phyloP scores from a whole-genome alignment of 2,329 filamentous ascomycete species.

The Zasmidium angulare region DNA sequence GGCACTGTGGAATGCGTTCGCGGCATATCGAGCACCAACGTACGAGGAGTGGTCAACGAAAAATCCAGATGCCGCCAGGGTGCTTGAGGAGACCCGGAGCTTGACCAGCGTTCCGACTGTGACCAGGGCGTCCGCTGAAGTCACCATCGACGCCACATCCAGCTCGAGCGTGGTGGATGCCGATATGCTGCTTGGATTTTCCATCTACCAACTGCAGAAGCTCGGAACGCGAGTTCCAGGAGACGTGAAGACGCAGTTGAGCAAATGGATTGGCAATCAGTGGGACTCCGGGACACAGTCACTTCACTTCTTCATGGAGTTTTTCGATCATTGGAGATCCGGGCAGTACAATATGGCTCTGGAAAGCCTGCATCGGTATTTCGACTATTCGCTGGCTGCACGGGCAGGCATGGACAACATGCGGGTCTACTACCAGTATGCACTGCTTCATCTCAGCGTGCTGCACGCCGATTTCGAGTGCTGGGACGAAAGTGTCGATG shows the following conservation, averaged over 20 bases:
- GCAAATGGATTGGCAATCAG: conserved; percentile 36
- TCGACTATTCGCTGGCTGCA: conserved; percentile 72
- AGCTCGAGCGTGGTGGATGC: conserved; percentile 28
- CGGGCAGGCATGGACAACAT: conserved; percentile 22
- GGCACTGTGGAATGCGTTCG: conserved; percentile 78
- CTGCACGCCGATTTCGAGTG: conserved; percentile 95
- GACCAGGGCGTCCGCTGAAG: neutral
- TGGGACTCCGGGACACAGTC: conserved; percentile 28
- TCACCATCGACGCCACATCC: neutral
- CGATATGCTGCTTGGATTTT: conserved; percentile 70
- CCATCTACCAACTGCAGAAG: conserved; percentile 83
- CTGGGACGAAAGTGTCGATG: conserved; percentile 82
- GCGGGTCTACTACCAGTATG: conserved; percentile 82
- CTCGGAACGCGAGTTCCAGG: conserved; percentile 75
- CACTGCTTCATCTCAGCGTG: conserved; percentile 87
- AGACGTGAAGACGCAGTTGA: conserved; percentile 70
- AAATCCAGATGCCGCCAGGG: conserved; percentile 43
- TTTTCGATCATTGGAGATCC: conserved; percentile 87
- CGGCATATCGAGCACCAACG: conserved; percentile 76
- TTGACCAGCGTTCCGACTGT: neutral
- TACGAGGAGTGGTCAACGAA: conserved; percentile 59
- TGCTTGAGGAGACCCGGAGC: conserved; percentile 5
- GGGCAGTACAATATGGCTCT: conserved; percentile 89
- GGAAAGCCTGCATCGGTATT: conserved; percentile 89
- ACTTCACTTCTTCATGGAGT: conserved; percentile 46